phyloP scores from a whole-genome alignment of 2,329 filamentous ascomycete species.

The Cordyceps fumosorosea region DNA sequence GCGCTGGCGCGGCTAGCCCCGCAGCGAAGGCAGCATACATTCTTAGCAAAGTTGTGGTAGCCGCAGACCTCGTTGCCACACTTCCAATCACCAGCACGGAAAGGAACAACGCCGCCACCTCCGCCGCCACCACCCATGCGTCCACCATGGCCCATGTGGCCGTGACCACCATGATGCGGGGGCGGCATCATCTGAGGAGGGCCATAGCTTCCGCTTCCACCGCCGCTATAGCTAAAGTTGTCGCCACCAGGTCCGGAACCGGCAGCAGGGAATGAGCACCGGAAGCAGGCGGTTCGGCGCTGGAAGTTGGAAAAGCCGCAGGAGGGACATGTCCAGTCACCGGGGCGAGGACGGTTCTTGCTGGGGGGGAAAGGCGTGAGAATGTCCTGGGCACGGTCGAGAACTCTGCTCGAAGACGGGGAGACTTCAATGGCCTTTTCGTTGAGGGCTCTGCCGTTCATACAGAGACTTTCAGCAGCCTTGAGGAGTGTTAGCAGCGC shows the following conservation, averaged over 20 bases:
- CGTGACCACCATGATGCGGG: constrained; percentile 52
- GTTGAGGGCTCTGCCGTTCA: constrained; percentile 97
- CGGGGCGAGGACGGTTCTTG: constrained; percentile 94
- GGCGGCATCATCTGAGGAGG: constrained; percentile 77
- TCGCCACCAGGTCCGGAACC: constrained; percentile 62
- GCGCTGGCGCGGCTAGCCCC: constrained; percentile 91
- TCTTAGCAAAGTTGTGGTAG: constrained; percentile 99
- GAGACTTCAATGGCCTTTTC: constrained; percentile 99
- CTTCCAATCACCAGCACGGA: constrained; percentile 98
- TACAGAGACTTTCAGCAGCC: constrained; percentile 96
- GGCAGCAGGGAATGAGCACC: constrained; percentile 97
- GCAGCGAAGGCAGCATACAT: constrained; percentile 93
- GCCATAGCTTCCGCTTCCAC: constrained; percentile 35
- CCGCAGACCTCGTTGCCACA: constrained; percentile 95
- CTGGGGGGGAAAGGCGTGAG: constrained; percentile 95
- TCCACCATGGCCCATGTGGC: constrained; percentile 50
- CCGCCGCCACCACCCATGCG: constrained; percentile 67
- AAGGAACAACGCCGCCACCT: constrained; percentile 74
- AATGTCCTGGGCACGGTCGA: constrained; percentile 92
- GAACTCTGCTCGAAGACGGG: constrained; percentile 90
- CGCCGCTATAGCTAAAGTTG: constrained; percentile 46
- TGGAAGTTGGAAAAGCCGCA: constrained; percentile 99
- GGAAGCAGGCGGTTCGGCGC: constrained; percentile 95
- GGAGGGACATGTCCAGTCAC: constrained; percentile 98
- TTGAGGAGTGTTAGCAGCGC: constrained; percentile 30